phyloP scores from a whole-genome alignment of 352 stramenopile genomes.

The Phytophthora nicotianae region DNA sequence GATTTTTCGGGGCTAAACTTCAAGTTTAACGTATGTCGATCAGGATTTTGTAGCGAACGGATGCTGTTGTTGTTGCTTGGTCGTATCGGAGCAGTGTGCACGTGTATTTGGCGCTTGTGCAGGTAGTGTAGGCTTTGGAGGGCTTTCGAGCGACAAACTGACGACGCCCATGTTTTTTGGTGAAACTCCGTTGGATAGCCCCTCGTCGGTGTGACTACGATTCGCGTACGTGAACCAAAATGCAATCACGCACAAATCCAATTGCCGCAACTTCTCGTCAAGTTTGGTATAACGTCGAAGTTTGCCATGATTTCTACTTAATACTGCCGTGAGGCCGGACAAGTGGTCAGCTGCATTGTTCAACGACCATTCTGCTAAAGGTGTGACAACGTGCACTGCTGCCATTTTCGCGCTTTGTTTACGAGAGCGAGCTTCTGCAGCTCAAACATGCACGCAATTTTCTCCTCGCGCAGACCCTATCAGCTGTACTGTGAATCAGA shows the following conservation, averaged over 20 bases:
- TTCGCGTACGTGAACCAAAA: neutral
- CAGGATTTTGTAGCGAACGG: neutral
- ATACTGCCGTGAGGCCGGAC: neutral
- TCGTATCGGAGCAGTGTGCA: too few species aligned
- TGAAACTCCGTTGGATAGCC: slow-evolving; percentile 1
- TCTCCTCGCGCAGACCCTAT: neutral
- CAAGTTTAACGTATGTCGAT: neutral
- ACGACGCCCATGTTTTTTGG: neutral
- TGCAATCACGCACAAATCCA: neutral
- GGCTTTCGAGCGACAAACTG: neutral
- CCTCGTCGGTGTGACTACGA: neutral
- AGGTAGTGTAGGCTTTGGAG: slow-evolving; percentile 1
- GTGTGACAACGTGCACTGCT: too few species aligned
- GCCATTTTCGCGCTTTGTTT: neutral
- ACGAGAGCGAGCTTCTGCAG: neutral
- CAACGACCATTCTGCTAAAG: neutral
- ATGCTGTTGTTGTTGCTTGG: neutral
- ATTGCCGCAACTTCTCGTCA: neutral
- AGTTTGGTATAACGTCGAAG: too few species aligned
- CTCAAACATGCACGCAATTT: neutral
- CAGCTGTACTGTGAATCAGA: neutral
- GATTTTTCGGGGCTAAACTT: neutral
- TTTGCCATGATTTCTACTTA: too few species aligned
- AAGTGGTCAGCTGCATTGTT: neutral
- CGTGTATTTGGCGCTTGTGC: too few species aligned